Conservation (phyloP, 257 asterid genomes). For the Solanum gandarillasii region DNA sequence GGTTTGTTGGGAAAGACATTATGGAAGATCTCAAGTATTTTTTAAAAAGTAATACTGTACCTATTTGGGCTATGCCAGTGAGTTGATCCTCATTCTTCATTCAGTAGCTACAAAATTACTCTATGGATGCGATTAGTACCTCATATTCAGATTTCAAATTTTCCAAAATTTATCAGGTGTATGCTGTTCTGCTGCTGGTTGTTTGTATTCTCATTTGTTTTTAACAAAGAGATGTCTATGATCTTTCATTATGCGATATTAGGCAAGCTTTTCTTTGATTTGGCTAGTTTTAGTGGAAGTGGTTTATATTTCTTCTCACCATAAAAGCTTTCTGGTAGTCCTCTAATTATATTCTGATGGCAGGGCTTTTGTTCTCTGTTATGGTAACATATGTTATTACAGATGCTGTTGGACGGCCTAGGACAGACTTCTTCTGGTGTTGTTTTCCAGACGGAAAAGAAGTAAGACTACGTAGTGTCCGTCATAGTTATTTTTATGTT, state of each 20-base stretch:
- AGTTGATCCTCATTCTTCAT: slow-evolving; percentile 16
- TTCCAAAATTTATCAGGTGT: slow-evolving; percentile 22
- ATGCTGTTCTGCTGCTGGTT: slow-evolving; percentile 36
- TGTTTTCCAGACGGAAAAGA: slow-evolving; percentile 86
- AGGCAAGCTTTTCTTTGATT: slow-evolving; percentile 26
- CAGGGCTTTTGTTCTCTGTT: slow-evolving; percentile 54
- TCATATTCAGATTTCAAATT: neutral
- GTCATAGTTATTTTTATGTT: neutral
- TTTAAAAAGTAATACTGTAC: slow-evolving; percentile 38
- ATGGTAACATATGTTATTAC: slow-evolving; percentile 55
- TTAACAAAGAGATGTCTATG: slow-evolving; percentile 58
- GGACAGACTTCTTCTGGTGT: slow-evolving; percentile 86
- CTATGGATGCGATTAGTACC: neutral
- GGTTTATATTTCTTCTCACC: neutral
- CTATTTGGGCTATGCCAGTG: slow-evolving; percentile 65
- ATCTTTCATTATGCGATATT: slow-evolving; percentile 66
- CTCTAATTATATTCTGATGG: neutral
- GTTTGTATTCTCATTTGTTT: slow-evolving; percentile 51
- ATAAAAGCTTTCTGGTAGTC: neutral
- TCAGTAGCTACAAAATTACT: neutral
- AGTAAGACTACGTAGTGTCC: slow-evolving; percentile 14
- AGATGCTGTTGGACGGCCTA: slow-evolving; percentile 59
- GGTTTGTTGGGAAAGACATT: slow-evolving; percentile 82
- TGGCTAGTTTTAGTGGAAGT: neutral
- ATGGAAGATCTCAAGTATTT: slow-evolving; percentile 75